phyloP scores from a whole-genome alignment of 306 rosid genomes.

The Urtica urens region DNA sequence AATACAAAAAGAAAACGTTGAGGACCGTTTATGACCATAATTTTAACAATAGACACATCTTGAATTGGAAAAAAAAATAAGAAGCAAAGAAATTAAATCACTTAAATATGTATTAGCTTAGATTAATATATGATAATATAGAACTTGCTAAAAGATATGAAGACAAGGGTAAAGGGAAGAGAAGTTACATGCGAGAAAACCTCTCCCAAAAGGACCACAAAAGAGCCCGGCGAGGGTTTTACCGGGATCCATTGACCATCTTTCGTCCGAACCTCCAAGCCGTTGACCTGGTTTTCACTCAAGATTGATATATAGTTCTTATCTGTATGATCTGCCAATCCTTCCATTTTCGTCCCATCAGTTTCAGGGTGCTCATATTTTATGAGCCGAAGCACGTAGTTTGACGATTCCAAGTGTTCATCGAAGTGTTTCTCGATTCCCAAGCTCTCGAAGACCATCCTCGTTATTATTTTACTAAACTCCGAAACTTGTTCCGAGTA shows the following conservation, averaged over 20 bases:
- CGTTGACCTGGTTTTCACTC: slow-evolving; percentile 19
- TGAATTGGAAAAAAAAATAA: too few species aligned
- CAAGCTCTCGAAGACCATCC: slow-evolving; percentile 22
- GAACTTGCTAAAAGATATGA: too few species aligned
- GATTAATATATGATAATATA: too few species aligned
- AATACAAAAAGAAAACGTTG: too few species aligned
- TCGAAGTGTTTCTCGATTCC: slow-evolving; percentile 17
- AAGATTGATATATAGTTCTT: slow-evolving; percentile 17
- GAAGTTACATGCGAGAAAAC: background rate
- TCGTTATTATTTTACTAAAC: slow-evolving; percentile 16
- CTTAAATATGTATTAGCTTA: too few species aligned
- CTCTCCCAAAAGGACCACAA: slow-evolving; percentile 4
- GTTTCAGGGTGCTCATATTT: slow-evolving; percentile 13
- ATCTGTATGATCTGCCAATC: slow-evolving; percentile 14
- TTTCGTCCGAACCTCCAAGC: slow-evolving; percentile 15
- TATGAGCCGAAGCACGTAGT: slow-evolving; percentile 4
- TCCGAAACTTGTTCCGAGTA: slow-evolving; percentile 11
- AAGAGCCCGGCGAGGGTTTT: slow-evolving; percentile 16
- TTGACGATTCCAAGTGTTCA: slow-evolving; percentile 15
- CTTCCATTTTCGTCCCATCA: slow-evolving; percentile 7
- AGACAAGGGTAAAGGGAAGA: too few species aligned
- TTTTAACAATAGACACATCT: too few species aligned
- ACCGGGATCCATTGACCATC: slow-evolving; percentile 15
- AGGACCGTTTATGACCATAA: too few species aligned
- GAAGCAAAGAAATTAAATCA: too few species aligned